Evolutionary conservation across 345 rosid genomes (phyloP), one percentile per base, ranked within the genome.

Genomic region (Eucalyptus pumila): DNA sequence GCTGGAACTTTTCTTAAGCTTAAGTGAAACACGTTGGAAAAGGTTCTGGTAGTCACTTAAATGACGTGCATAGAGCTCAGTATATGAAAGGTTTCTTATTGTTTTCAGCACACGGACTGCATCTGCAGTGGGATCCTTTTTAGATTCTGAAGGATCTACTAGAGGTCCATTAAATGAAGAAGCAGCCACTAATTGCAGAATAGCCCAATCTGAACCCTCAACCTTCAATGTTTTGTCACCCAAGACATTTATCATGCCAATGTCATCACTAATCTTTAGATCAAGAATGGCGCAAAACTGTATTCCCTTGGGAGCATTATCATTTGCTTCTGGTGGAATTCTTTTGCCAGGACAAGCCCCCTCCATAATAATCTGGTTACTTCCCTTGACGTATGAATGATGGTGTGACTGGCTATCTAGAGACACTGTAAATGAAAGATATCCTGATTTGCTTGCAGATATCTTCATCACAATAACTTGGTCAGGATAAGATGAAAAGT

Each of bases 151-250:
- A 51, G 99, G 99, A 89, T 91, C 92, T 5, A 91, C 93, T 89
- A 96, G 94, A 44, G 99, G 98, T 16, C 99, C 98, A 16, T 95
- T 97, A 89, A 97, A 98, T 19, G 97, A 95, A 89, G 99, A 96
- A 49, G 97, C 92, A 90, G 97, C 94, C 21, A 91, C 92, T 32
- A 97, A 90, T 87, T 89, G 90, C 88, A 97, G 86, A 91, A 96
- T 94, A 21, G 94, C 98, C 98, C 98, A 96, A 90, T 95, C 98
- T 3, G 96, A 92, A 45, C 97, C 95, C 58, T 94, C 92, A 87
- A 98, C 97, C 90, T 92, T 96, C 88, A 98, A 91, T 91, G 91
- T 97, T 88, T 91, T 92, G 88, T 91, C 96, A 91, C 92, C 95
- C 89, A 94, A 85, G 90, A 92, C 88, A 88, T 88, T 85, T 69